Evolutionary conservation across 306 rosid species (phyloP).

Genomic region (Hylodesmum podocarpum): DNA sequence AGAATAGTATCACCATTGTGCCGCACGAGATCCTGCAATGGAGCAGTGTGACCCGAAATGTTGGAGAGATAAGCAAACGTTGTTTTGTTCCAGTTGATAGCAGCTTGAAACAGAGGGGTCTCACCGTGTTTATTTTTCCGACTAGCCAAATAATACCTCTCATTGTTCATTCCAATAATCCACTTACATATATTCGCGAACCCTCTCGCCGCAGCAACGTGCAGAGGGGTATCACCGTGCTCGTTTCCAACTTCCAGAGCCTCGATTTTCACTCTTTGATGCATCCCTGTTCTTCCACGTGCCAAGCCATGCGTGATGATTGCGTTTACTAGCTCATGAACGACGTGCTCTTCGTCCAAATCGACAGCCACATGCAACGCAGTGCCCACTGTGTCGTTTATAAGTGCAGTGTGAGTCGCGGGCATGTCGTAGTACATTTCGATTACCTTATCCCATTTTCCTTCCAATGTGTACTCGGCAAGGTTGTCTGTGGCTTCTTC

Average conservation of each 20-base stretch:
- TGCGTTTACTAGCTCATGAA: not conserved
- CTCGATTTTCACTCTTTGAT: not conserved
- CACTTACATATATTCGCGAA: not conserved
- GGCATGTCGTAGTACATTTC: not conserved
- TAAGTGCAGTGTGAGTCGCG: not conserved
- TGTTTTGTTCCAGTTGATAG: constrained; percentile 4
- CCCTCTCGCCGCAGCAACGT: constrained; percentile 34
- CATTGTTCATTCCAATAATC: not conserved
- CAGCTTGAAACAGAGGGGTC: constrained; percentile 35
- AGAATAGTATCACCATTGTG: constrained; percentile 32
- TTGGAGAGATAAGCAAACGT: constrained; percentile 21
- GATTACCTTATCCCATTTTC: constrained; percentile 9
- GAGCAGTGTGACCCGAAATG: not conserved
- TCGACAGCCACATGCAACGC: constrained; percentile 26
- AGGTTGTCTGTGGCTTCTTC: not conserved
- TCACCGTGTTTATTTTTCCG: not conserved
- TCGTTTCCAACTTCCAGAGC: not conserved
- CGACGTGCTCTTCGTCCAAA: not conserved
- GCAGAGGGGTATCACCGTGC: constrained; percentile 12
- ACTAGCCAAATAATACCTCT: constrained; percentile 12
- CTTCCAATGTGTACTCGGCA: constrained; percentile 19
- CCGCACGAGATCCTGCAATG: constrained; percentile 3
- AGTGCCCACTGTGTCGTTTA: not conserved
- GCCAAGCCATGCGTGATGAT: not conserved
- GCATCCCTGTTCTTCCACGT: too few relatives aligned